Percentiles rank a stretch among this genome's conserved stretches.
phyloP scores from a whole-genome alignment of 805 yeast genomes.

The Nakazawaea molendinolei region DNA sequence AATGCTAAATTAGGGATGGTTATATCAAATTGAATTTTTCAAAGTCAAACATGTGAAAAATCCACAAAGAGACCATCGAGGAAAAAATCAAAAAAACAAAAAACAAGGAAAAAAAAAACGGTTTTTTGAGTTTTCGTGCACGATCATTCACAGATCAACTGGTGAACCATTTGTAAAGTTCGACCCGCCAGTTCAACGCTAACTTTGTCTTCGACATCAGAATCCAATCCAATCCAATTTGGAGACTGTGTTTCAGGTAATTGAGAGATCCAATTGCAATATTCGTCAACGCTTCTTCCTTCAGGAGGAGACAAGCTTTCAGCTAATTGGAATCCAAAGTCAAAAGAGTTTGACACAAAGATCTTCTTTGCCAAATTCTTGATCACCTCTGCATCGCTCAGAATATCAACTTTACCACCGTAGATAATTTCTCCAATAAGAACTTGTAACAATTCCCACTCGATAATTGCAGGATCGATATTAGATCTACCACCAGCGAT shows the following conservation, averaged over 20 bases:
- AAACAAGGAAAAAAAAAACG: too few species aligned
- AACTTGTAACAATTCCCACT: slow-evolving; percentile 47
- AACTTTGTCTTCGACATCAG: slow-evolving; percentile 32
- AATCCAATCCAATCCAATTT: slow-evolving; percentile 45
- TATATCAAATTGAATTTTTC: too few species aligned
- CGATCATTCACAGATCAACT: slow-evolving; percentile 3
- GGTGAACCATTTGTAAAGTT: background rate
- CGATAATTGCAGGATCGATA: slow-evolving; percentile 38
- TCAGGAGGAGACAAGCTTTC: slow-evolving; percentile 42
- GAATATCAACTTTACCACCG: slow-evolving; percentile 54
- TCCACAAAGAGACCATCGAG: too few species aligned
- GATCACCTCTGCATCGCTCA: slow-evolving; percentile 33
- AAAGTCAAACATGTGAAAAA: too few species aligned
- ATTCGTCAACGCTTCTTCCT: slow-evolving; percentile 27
- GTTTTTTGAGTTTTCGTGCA: too few species aligned
- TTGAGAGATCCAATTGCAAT: slow-evolving; percentile 39
- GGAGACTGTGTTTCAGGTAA: slow-evolving; percentile 51
- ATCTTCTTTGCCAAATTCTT: slow-evolving; percentile 26
- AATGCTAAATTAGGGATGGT: too few species aligned
- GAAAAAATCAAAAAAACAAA: too few species aligned
- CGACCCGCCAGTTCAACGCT: slow-evolving; percentile 12
- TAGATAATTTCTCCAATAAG: slow-evolving; percentile 51
- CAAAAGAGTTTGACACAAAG: slow-evolving; percentile 35
- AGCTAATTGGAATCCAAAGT: slow-evolving; percentile 35
- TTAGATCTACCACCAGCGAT: slow-evolving; percentile 24